Base-by-base conservation (phyloP, 2,329 filamentous ascomycete species). In the Leptoxyphium fumago region DNA sequence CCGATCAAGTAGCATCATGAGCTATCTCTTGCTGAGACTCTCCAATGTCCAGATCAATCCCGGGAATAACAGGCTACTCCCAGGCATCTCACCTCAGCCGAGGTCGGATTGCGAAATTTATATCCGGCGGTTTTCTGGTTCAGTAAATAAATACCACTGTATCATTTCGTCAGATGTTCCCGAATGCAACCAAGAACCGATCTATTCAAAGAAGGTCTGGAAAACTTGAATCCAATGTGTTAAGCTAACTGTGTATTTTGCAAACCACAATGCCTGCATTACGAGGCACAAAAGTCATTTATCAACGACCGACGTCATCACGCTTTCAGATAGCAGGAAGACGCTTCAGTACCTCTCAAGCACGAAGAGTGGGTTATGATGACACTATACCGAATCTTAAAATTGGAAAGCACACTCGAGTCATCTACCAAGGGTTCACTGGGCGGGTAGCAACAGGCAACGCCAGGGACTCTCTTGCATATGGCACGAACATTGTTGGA, bases 401-500 rank as follows among this genome's bases (percentile, higher is more conserved):
- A 51, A 82, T 84, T 51, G 78, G 78, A 13, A 67, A 70, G 28
- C 71, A 82, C 56, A 83, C 80, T 1, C 69, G 71, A 42, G 79
- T 84, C 45, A 72, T 83, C 45, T 84, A 81, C 54, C 80, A 84
- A 55, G 80, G 79, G 1, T 83, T 83, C 59, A 84, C 80, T 14
- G 79, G 79, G 63, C 67, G 67, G 50, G 67, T 77, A 63, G 82
- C 83, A 10, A 88, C 83, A 2, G 74, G 75, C 52, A 87, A 89
- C 62, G 83, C 82, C 29, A 74, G 76, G 60, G 81, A 87, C 59
- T 85, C 82, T 10, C 65, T 88, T 46, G 76, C 71, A 61, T 89
- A 82, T 73, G 84, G 84, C 10, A 88, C 84, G 34, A 82, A 84
- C 32, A 79, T 89, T 46, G 81, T 89, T 0, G 84, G 84, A 28